Base-by-base conservation (phyloP, 2,329 filamentous ascomycete genomes). In the Penicillium brasilianum region DNA sequence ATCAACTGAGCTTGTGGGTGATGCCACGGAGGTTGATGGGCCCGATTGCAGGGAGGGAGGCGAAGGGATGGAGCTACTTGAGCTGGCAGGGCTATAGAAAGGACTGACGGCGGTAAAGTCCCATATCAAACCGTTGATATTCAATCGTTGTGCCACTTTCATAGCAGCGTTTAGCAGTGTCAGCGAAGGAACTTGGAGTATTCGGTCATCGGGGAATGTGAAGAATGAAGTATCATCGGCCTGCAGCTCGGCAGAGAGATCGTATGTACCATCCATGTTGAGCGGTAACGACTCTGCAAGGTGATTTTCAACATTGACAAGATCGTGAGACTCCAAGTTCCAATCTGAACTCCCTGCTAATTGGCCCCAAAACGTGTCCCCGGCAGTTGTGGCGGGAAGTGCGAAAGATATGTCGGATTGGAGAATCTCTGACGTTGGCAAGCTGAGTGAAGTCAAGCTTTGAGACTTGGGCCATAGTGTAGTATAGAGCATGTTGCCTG, bases 151-250 rank as follows among this genome's bases (percentile, higher is more conserved):
- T 1, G 83, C 82, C 44, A 87, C 81, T 49, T 79, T 79, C 55
- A 82, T 63, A 32, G 83, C 72, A 0, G 79, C 84, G 28, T 77
- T 79, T 39, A 86, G 71, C 3, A 86, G 62, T 1, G 55, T 80
- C 20, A 86, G 72, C 43, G 83, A 79, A n/a, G 79, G 75, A 11
- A 85, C 71, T 0, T 83, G 80, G 6, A 86, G 73, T 51, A 78
- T 73, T 65, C 80, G 83, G 50, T 81, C 83, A 69, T 86, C 84
- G 1, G 79, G 74, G 57, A 77, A 77, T 10, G 72, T 71, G 60
- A 73, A 74, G 8, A 64, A 70, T 10, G 65, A 61, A 2, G 68
- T 50, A 28, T 72, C 66, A 36, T 66, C 61, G 18, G 60, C 54
- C 58, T 69, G 66, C 2, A 71, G 57, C n/a, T 58, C 59, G n/a